Percentiles rank a stretch among this genome's conserved stretches.
These are phyloP conservation scores for Rhizophagus sp. DNA, from an alignment of 192 early-diverging fungal genomes.

Conservation along the genomic window DNA sequence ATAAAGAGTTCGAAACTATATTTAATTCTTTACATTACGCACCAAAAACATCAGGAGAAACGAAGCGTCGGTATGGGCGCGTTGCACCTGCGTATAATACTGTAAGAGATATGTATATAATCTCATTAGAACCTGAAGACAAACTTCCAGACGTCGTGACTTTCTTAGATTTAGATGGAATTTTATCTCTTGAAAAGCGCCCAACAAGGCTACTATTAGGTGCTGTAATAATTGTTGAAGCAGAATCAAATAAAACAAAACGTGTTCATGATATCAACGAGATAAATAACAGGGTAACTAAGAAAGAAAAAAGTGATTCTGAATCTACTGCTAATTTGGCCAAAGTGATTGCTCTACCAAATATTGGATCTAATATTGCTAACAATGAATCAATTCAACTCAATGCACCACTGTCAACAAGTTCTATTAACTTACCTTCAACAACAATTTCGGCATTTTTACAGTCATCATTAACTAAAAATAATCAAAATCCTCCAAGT, in stretches of 20 bases:
- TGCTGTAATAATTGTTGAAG: constrained; percentile 26
- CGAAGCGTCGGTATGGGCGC: constrained; percentile 63
- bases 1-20: constrained; percentile 48
- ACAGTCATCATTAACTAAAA: not conserved
- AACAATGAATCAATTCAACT: not conserved
- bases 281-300: not conserved
- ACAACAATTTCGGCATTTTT: not conserved
- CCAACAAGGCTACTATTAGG: constrained; percentile 27
- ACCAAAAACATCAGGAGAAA: not conserved
- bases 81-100: constrained; percentile 62
- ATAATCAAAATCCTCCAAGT: not conserved
- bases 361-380: constrained; percentile 4
- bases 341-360: not conserved
- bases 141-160: constrained; percentile 58
- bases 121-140: constrained; percentile 58
- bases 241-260: constrained; percentile 27
- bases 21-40: constrained; percentile 61
- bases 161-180: constrained; percentile 47
- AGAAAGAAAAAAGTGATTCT: constrained; percentile 6
- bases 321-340: not conserved
- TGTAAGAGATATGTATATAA: constrained; percentile 78
- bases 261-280: not conserved
- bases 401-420: not conserved
- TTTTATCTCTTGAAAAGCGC: constrained; percentile 18
- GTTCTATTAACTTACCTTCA: not conserved